Evolutionary conservation across 345 rosid species (phyloP), one percentile per base, ranked within the genome.

Genomic region (Sonneratia caseolaris): DNA sequence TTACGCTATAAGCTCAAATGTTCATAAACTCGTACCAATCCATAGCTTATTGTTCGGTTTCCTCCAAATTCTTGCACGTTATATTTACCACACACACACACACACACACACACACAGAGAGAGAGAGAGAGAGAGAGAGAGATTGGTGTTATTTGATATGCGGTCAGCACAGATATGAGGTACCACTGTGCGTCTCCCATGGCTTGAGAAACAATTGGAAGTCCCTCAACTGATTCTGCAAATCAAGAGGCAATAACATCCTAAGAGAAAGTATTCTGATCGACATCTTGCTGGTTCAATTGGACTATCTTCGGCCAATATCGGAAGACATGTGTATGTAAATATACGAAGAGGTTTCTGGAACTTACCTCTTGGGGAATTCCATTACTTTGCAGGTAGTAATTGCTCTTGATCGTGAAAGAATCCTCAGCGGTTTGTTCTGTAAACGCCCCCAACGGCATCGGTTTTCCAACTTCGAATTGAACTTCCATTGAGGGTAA

Each of bases 151-250:
- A 6, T 27, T 27, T 9, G 7, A 11, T 13, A 7, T 11, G 55
- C 21, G 13, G 70, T 42, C n/a, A 45, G 37, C 48, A 45, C 21
- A 42, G 53, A 45, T 43, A 24, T 4, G 70, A 21, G 10, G 55
- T 14, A 19, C 56, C 65, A 37, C 16, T 43, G 40, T 43, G 45
- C 35, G 69, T 43, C 68, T 72, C 69, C 74, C 69, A 72, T 64
- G 53, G 69, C 43, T 16, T 72, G 68, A 45, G 40, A 48, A 61
- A 48, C 55, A 61, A 45, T 13, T 47, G 51, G 48, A 32, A 64
- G 69, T 72, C 38, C 42, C 45, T 62, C 13, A 64, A 65, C 48
- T 64, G 74, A 42, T 64, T 49, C 74, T 72, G 74, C 69, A 47
- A 24, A 13, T 4, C 27, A 62, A 53, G 24, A 62, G 37, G 32